phyloP scores from a whole-genome alignment of 2,329 filamentous ascomycete species.

The Aureobasidium vineae region DNA sequence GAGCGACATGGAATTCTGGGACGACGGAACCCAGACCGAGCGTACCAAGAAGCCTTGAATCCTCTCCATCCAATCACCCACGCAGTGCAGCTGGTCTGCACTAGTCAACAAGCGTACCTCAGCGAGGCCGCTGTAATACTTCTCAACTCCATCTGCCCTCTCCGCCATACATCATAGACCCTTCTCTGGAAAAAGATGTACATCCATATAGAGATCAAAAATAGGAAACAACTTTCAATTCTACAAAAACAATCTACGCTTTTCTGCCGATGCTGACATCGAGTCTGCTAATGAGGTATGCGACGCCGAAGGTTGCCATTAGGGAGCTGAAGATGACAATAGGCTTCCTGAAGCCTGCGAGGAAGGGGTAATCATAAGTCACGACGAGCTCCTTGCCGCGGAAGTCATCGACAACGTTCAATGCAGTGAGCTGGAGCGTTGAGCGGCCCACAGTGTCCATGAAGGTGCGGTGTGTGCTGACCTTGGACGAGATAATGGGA shows the following conservation, averaged over 20 bases:
- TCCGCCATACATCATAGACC: not conserved
- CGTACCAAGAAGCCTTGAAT: conserved; percentile 10
- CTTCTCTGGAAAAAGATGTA: not conserved
- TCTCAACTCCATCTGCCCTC: not conserved
- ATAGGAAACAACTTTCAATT: conserved; percentile 16
- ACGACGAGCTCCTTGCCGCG: conserved; percentile 78
- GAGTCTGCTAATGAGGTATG: conserved; percentile 73
- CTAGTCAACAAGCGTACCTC: not conserved
- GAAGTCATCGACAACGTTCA: conserved; percentile 88
- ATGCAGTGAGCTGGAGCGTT: conserved; percentile 71
- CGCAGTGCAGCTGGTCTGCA: conserved; percentile 21
- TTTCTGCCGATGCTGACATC: conserved; percentile 70
- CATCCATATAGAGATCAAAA: conserved; percentile 6
- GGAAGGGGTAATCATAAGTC: conserved; percentile 78
- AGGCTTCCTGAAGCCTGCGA: conserved; percentile 79
- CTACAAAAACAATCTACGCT: conserved; percentile 27
- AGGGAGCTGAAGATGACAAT: conserved; percentile 73
- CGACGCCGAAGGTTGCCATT: conserved; percentile 69
- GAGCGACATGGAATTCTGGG: conserved; percentile 92
- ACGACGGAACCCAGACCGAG: conserved; percentile 52
- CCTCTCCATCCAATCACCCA: not conserved
- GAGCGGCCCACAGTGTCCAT: conserved; percentile 92
- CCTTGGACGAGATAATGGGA: conserved; percentile 63
- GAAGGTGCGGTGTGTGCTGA: conserved; percentile 76
- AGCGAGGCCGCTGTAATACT: conserved; percentile 9